Evolutionary conservation across 768 basidiomycete species (phyloP), one percentile per base, ranked within the genome.

Genomic region (Pilatotrama ljubarskyi): DNA sequence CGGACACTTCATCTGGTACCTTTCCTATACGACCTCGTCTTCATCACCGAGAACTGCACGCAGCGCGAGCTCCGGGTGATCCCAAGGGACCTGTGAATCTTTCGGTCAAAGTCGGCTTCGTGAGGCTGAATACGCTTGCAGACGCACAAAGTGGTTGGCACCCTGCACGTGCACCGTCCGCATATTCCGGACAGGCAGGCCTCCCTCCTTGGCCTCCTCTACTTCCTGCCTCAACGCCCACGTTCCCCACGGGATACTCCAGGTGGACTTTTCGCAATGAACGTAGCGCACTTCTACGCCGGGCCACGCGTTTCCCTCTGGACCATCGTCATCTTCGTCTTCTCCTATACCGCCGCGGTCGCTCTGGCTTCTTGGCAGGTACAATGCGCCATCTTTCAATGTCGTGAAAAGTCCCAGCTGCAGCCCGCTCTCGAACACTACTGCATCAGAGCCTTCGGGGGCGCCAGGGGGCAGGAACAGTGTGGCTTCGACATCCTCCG

Each of bases 391-490:
- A 7, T 61, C 38, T 22, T 43, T 26, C 35, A 61, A 41, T 13
- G 18, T 9, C 9, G 14, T 11, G 42, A 48, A 62, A 14, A 57
- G n/a, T 1, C 62, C 66, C n/a, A 20, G 32, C 20, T 36, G 43
- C 17, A 63, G 56, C 15, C 61, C 59, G 3, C 4, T 43, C 8
- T 36, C n/a, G 10, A 65, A 20, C 43, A 67, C 35, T 18, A 53
- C 11, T 1, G 10, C 10, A 29, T 67, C 66, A 1, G 66, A 67
- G 1, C 66, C 66, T 3, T 53, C 61, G 1, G 62, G 61, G 11
- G 7, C n/a, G n/a, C 58, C 54, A 0, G 66, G 66, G 0, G 17
- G 40, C 7, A 51, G 42, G 41, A 48, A 51, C 10, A 57, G 32
- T 17, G 43, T 22, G 22, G 20, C 11, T 14, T 22, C 51, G 2